Evolutionary conservation across 1,284 basidiomycete species (phyloP), one percentile per base, ranked within the genome.

Genomic region (Trichosporon faecale): DNA sequence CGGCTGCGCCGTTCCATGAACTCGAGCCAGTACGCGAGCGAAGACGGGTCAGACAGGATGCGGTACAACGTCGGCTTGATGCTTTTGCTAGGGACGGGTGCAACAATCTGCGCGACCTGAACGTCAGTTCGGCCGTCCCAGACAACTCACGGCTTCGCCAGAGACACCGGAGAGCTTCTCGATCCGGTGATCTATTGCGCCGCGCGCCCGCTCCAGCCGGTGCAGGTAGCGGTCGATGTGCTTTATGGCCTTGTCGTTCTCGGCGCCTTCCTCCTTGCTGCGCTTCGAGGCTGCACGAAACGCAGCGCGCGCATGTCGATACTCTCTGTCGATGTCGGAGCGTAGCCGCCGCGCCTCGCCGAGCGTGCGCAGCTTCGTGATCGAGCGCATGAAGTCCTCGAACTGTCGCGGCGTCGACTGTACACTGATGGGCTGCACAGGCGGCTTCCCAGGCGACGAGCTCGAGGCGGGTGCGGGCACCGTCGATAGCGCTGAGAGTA

Each of bases 21-120:
- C 83, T 99, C 96, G 89, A 98, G 95, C 84, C 96, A 94, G 80
- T 96, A 96, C 1, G 92, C 94, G 0, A 98, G 87, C 0, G 94
- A 93, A 33, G 90, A 91, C 0, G 95, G 93, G 75, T 94, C 94
- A 40, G 89, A 86, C 0, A 98, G 88, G 55, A 98, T 87, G 64
- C 93, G 90, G 57, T 78, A 74, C 7, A 82, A 77, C 33, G 67
- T 75, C 61, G 75, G 64, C 21, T 60, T 61, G 31, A 67, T 33
- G 0, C 40, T 27, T n/a, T 31, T 29, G 40, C 57, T 23, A 1
- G 57, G 27, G 3, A 29, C 57, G 5, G 57, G 57, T 3, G 14
- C 29, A 16, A 18, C 27, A 9, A 61, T 12, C 18, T 31, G 57
- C 57, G 57, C 12, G 57, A 29, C 37, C 57, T 57, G 27, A 18